Evolutionary conservation across 257 asterid genomes (phyloP), one percentile per base, ranked within the genome.

Genomic region (Primulina tabacum): DNA sequence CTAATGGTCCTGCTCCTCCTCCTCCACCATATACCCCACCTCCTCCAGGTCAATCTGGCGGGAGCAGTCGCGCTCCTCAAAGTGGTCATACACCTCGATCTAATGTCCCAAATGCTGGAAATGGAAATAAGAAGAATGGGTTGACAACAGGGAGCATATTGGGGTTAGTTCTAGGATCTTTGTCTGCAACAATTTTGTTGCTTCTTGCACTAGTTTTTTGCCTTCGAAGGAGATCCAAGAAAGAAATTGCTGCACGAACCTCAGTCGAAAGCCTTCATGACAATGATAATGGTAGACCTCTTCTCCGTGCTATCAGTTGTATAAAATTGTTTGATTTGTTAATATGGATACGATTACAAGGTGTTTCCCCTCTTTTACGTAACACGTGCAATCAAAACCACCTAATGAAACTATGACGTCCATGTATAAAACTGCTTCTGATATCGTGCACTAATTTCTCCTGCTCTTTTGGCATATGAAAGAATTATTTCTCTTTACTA

Each of bases 1-100:
- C 85, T 69, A 89, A 88, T 77, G 88, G 90, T 69, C 98, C 97
- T 9, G 98, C 98, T 79, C 93, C 97, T 76, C 99, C 96, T 38
- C 92, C 97, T 18, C 98, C 95, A 47, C 95, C 96, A 62, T 84
- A 80, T 69, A 82, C 90, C 70, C 71, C 98, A 35, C 98, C 98
- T 61, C 97, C 99, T 69, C 94, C 93, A 0, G 92, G 95, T 76
- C 79, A 92, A 76, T 72, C 86, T 61, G 79, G 64, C 68, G 82
- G 80, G 59, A 71, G 66, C 64, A 78, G 60, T 59, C 85, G 1
- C 17, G 58, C 80, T 75, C 88, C 88, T 78, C 79, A 89, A 6
- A 72, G 76, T 74, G 79, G 83, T 17, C 85, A 57, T 80, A 70
- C 78, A 76, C 81, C 83, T 9, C 85, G 70, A 71, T 82, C 97